phyloP scores from a whole-genome alignment of 805 yeast genomes.

The Candida andamanensis region DNA sequence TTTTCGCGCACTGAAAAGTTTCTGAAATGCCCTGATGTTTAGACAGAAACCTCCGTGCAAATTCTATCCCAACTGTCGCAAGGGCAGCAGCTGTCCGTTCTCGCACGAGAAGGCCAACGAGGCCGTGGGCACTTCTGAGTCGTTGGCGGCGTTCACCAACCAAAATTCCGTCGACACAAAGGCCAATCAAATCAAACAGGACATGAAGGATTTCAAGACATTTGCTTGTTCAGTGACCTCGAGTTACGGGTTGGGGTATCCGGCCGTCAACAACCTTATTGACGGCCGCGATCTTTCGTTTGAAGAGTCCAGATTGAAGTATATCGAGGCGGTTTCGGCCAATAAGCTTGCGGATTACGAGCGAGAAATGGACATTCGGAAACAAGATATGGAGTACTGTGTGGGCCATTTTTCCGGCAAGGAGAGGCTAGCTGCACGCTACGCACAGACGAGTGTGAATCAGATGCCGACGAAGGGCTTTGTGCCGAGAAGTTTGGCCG shows the following conservation, averaged over 20 bases:
- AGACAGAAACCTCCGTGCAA: constrained; percentile 7
- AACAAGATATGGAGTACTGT: constrained; percentile 44
- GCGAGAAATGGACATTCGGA: constrained; percentile 36
- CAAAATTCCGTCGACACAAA: constrained; percentile 12
- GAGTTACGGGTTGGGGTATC: constrained; percentile 44
- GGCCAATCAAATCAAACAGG: constrained; percentile 18
- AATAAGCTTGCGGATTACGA: constrained; percentile 37
- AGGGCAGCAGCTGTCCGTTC: constrained; percentile 24
- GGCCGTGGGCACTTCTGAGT: constrained; percentile 4
- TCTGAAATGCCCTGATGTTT: too few relatives aligned
- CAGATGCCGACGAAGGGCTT: constrained; percentile 21
- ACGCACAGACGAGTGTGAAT: constrained; percentile 43
- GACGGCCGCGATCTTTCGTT: constrained; percentile 48
- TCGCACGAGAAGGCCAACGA: constrained; percentile 12
- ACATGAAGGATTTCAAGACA: constrained; percentile 15
- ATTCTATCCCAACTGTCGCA: constrained; percentile 19
- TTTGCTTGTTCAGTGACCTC: constrained; percentile 31
- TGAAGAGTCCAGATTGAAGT: constrained; percentile 49
- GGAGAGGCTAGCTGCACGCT: constrained; percentile 50
- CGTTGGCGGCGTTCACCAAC: constrained; percentile 11
- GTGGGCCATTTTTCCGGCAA: constrained; percentile 32
- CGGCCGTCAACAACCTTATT: constrained; percentile 46
- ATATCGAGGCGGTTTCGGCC: constrained; percentile 34
- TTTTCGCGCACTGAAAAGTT: too few relatives aligned
- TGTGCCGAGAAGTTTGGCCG: constrained; percentile 23